These are phyloP conservation scores for Solanum commersonii DNA, from an alignment of 257 asterid genomes.

Conservation along the genomic window DNA sequence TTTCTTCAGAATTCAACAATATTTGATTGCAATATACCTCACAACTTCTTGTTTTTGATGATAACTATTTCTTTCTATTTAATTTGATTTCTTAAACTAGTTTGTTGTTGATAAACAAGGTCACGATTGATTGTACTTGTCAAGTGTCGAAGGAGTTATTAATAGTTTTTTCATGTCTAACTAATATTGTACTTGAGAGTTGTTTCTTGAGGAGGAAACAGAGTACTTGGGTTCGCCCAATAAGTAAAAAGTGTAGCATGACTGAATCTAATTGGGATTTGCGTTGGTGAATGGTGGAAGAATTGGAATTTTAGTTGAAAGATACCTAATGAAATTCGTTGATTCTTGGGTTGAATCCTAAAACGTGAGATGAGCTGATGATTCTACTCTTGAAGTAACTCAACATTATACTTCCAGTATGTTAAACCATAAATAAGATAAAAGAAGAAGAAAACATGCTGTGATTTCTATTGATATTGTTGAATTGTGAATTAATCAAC, in stretches of 20 bases:
- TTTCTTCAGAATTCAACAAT: background rate
- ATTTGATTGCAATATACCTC: background rate
- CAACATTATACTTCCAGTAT: background rate
- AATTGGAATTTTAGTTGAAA: background rate
- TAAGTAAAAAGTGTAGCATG: background rate
- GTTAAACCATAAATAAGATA: background rate
- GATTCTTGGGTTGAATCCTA: background rate
- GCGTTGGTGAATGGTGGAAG: background rate
- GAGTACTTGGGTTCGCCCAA: background rate
- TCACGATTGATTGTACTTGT: background rate
- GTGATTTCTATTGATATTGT: background rate
- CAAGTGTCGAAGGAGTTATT: background rate
- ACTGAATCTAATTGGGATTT: background rate
- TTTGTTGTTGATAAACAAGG: background rate
- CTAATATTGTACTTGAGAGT: background rate
- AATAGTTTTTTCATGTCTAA: background rate
- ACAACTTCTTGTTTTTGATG: background rate
- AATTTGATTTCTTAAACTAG: background rate
- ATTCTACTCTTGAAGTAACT: too few species aligned
- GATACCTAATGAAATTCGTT: background rate
- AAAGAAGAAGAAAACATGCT: background rate
- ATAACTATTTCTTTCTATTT: background rate
- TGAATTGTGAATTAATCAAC: background rate
- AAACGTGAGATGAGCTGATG: background rate
- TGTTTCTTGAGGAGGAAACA: background rate